These are phyloP conservation scores for Pleurostoma richardsiae DNA, from an alignment of 2,329 filamentous ascomycete species.

Conservation along the genomic window DNA sequence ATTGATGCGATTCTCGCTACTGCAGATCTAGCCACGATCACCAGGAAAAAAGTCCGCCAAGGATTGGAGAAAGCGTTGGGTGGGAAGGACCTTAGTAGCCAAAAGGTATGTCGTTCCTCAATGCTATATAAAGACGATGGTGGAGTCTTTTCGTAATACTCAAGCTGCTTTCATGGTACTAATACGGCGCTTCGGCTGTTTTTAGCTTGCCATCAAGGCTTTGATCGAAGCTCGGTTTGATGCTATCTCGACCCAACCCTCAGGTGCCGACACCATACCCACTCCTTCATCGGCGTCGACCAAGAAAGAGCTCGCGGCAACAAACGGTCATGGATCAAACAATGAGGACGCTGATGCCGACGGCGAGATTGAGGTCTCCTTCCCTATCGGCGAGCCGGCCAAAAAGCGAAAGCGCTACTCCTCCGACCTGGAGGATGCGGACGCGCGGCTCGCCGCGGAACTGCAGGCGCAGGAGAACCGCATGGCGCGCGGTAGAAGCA, in stretches of 20 bases:
- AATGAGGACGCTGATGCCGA: slow-evolving; percentile 19
- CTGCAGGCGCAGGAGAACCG: slow-evolving; percentile 91
- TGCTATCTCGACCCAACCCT: slow-evolving; percentile 50
- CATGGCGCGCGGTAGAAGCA: slow-evolving; percentile 51
- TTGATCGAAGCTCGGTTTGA: slow-evolving; percentile 74
- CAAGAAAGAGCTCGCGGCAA: slow-evolving; percentile 18
- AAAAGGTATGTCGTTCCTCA: slow-evolving; percentile 41
- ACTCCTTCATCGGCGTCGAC: slow-evolving; percentile 32
- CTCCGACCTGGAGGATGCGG: slow-evolving; percentile 61
- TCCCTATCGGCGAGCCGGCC: slow-evolving; percentile 40
- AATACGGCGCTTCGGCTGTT: no score
- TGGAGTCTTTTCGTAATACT: no score
- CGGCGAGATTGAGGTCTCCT: slow-evolving; percentile 42
- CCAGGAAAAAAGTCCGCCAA: slow-evolving; percentile 57
- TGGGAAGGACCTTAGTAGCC: slow-evolving; percentile 51
- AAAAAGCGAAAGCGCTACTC: slow-evolving; percentile 63
- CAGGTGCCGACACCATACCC: slow-evolving; percentile 38
- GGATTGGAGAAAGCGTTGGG: slow-evolving; percentile 49
- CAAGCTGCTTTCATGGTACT: no score
- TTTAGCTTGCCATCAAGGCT: slow-evolving; percentile 62
- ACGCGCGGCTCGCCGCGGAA: slow-evolving; percentile 80
- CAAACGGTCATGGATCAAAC: neutral
- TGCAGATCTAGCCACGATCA: slow-evolving; percentile 57
- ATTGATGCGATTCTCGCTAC: slow-evolving; percentile 56
- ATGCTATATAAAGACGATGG: no score